phyloP scores from a whole-genome alignment of 2,329 filamentous ascomycete genomes.

The Xylaria multiplex region DNA sequence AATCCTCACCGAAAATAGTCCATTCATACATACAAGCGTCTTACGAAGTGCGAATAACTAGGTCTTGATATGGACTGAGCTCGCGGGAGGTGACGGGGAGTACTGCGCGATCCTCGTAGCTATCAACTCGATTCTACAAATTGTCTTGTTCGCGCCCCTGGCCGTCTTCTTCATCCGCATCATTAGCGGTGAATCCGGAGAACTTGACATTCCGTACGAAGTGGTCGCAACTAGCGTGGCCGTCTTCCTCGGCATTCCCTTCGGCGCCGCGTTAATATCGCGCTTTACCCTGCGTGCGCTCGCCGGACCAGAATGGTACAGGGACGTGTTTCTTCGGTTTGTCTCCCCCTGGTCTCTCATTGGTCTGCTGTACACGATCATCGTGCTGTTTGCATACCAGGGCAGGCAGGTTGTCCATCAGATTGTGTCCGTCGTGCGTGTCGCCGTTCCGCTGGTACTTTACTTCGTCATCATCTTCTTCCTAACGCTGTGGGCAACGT shows the following conservation, averaged over 20 bases:
- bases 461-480: slow-evolving; percentile 84
- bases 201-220: slow-evolving; percentile 63
- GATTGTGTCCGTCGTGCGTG: slow-evolving; percentile 82
- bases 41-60: slow-evolving; percentile 36
- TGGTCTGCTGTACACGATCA: slow-evolving; percentile 85
- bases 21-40: slow-evolving; percentile 1
- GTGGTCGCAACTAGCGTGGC: slow-evolving; percentile 82
- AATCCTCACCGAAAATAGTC: neutral
- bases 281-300: slow-evolving; percentile 69
- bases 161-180: slow-evolving; percentile 76
- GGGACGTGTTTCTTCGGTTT: slow-evolving; percentile 74
- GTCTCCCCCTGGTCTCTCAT: slow-evolving; percentile 80
- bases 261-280: slow-evolving; percentile 82
- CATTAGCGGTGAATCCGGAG: slow-evolving; percentile 62
- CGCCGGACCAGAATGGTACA: slow-evolving; percentile 69
- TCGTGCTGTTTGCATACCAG: slow-evolving; percentile 86
- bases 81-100: slow-evolving; percentile 79
- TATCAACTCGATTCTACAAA: slow-evolving; percentile 78
- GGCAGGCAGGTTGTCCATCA: slow-evolving; percentile 81
- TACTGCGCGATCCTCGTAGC: slow-evolving; percentile 86
- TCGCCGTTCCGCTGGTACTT: slow-evolving; percentile 81
- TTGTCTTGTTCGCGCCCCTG: slow-evolving; percentile 76
- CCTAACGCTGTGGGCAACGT: slow-evolving; percentile 69
- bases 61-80: slow-evolving; percentile 77
- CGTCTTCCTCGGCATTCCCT: slow-evolving; percentile 85